phyloP scores from a whole-genome alignment of 139 green algal genomes.

The Tetradesmus lagerheimii region DNA sequence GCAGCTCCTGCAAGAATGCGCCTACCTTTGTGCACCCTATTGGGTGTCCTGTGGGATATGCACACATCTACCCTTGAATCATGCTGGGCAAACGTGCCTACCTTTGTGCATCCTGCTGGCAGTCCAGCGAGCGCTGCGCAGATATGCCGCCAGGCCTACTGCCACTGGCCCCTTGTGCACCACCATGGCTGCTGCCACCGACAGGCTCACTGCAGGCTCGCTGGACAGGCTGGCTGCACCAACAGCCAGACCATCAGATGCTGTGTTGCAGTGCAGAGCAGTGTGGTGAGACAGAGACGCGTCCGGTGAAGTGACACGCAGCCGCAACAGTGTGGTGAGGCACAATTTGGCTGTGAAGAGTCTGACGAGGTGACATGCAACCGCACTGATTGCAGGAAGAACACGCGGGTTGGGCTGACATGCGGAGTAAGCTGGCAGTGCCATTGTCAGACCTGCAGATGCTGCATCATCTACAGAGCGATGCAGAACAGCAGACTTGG shows the following conservation, averaged over 20 bases:
- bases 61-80: too few relatives aligned
- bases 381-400: too few relatives aligned
- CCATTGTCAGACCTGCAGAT: conserved; percentile 20
- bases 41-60: background rate
- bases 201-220: conserved; percentile 24
- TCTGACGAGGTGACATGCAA: too few relatives aligned
- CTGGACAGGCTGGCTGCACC: conserved; percentile 9
- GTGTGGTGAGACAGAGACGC: too few relatives aligned
- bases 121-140: conserved; percentile 12
- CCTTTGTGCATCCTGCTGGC: background rate
- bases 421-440: background rate
- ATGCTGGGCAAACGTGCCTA: too few relatives aligned
- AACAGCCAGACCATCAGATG: conserved; percentile 31
- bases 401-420: background rate
- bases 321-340: too few relatives aligned
- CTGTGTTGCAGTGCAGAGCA: background rate
- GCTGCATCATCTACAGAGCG: conserved; percentile 19
- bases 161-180: conserved; percentile 48
- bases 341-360: too few relatives aligned
- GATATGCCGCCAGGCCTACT: conserved; percentile 20
- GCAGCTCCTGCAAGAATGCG: too few relatives aligned
- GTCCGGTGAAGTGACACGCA: too few relatives aligned
- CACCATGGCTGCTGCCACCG: conserved; percentile 36
- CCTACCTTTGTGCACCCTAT: conserved; percentile 5
- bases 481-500: too few relatives aligned